Evolutionary conservation across 768 basidiomycete genomes (phyloP).

Genomic region (Auriscalpium vulgare): DNA sequence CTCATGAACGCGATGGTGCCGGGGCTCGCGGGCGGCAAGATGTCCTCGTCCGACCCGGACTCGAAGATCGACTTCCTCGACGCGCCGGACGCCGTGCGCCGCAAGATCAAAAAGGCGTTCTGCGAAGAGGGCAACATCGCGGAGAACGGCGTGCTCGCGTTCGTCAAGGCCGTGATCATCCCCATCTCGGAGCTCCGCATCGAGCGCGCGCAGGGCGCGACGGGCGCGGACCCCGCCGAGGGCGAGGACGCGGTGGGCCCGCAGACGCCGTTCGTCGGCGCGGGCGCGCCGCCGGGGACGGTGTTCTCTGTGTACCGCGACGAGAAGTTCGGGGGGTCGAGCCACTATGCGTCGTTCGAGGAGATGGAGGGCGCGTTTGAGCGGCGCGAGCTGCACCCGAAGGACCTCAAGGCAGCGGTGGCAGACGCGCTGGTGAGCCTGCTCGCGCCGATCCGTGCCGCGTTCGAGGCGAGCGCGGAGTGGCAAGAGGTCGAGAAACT

Average conservation of each 20-base stretch:
- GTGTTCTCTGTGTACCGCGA: slow-evolving; percentile 75
- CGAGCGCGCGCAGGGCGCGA: slow-evolving; percentile 43
- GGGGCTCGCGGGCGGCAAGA: slow-evolving; percentile 89
- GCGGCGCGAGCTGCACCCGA: slow-evolving; percentile 74
- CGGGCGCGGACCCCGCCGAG: slow-evolving; percentile 31
- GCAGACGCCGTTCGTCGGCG: slow-evolving; percentile 55
- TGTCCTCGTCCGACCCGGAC: slow-evolving; percentile 97
- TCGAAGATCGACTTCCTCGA: slow-evolving; percentile 99
- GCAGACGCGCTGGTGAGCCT: slow-evolving; percentile 65
- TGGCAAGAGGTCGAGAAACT: slow-evolving; percentile 70
- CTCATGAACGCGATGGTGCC: slow-evolving; percentile 99
- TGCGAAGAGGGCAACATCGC: slow-evolving; percentile 88
- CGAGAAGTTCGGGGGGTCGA: slow-evolving; percentile 73
- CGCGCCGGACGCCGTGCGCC: slow-evolving; percentile 69
- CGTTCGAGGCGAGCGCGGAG: slow-evolving; percentile 69
- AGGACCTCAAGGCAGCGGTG: slow-evolving; percentile 79
- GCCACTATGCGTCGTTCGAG: slow-evolving; percentile 63
- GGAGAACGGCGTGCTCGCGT: slow-evolving; percentile 85
- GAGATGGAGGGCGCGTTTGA: slow-evolving; percentile 69
- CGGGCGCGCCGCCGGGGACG: slow-evolving; percentile 71
- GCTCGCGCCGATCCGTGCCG: slow-evolving; percentile 72
- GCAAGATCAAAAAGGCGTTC: slow-evolving; percentile 88
- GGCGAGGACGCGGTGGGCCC: slow-evolving; percentile 40
- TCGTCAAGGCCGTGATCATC: slow-evolving; percentile 81
- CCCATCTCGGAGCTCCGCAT: slow-evolving; percentile 74